These are phyloP conservation scores for Phytophthora podocarpi DNA, from an alignment of 352 stramenopile genomes.

Conservation along the genomic window DNA sequence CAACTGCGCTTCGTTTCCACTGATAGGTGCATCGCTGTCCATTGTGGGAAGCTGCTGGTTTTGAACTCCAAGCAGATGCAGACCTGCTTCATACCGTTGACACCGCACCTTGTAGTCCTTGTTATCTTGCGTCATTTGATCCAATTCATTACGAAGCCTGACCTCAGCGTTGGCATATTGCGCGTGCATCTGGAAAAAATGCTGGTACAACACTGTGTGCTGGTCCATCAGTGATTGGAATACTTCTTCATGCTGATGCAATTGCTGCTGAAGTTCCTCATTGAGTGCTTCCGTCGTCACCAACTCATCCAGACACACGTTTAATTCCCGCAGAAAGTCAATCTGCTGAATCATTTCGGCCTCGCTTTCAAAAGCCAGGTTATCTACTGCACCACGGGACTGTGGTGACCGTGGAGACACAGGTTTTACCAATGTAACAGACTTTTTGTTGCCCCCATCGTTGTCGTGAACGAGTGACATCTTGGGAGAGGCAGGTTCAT, in stretches of 20 bases:
- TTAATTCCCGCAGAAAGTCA: constrained; percentile 68
- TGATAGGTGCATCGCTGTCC: constrained; percentile 18
- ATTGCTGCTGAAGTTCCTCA: constrained; percentile 43
- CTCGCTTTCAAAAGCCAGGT: constrained; percentile 57
- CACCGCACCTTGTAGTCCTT: constrained; percentile 56
- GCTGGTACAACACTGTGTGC: constrained; percentile 72
- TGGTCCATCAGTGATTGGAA: constrained; percentile 72
- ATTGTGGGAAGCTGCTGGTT: constrained; percentile 14
- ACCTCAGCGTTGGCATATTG: constrained; percentile 50
- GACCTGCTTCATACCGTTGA: constrained; percentile 56
- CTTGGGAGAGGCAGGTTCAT: not conserved
- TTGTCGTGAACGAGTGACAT: not conserved
- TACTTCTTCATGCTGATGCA: constrained; percentile 57
- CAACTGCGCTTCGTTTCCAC: constrained; percentile 45
- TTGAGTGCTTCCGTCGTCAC: constrained; percentile 54
- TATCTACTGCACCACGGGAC: constrained; percentile 13
- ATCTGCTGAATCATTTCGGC: constrained; percentile 62
- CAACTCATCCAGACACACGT: constrained; percentile 72
- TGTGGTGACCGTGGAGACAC: constrained; percentile 9
- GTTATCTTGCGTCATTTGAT: constrained; percentile 43
- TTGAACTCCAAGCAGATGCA: constrained; percentile 51
- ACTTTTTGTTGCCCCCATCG: not conserved
- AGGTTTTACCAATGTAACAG: not conserved
- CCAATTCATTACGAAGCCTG: constrained; percentile 39
- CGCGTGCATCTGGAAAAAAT: constrained; percentile 70